A percentile compares a stretch with the other conserved stretches of the same genome.
Evolutionary conservation across 1,284 basidiomycete species (phyloP).

Genomic region (Leucoagaricus sp.): DNA sequence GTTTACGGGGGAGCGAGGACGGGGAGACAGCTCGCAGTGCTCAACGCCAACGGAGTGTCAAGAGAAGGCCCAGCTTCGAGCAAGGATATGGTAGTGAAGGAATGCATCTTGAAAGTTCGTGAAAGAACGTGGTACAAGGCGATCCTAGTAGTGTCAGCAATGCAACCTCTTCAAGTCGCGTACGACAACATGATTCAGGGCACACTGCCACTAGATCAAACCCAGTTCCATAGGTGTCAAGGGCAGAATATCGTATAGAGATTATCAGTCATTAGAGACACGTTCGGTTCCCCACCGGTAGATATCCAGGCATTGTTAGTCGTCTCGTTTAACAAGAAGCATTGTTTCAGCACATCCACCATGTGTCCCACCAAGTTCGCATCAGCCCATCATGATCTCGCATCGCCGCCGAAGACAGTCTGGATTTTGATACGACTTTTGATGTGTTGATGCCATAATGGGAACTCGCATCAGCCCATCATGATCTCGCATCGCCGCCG

Average conservation of each 20-base stretch:
- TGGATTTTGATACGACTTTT: conserved; percentile 2
- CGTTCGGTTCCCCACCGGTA: no score
- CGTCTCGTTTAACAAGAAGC: no score
- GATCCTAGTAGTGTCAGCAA: no score
- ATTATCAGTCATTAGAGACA: no score
- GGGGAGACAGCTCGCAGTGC: background rate
- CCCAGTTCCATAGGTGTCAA: no score
- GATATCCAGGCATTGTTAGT: no score
- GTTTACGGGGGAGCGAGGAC: background rate
- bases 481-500: background rate
- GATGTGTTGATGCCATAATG: background rate
- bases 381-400: background rate
- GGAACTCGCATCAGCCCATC: background rate
- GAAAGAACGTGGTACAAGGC: no score
- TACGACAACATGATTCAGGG: no score
- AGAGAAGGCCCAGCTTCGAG: conserved; percentile 7
- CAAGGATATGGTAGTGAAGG: background rate
- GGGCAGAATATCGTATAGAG: no score
- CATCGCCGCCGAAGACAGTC: background rate
- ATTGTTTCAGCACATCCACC: no score
- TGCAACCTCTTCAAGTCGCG: no score
- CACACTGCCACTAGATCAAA: no score
- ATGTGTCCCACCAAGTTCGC: background rate
- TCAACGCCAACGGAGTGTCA: background rate
- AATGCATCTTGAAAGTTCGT: background rate